Conservation (phyloP, 306 rosid species). For the Carpinus viminea region DNA sequence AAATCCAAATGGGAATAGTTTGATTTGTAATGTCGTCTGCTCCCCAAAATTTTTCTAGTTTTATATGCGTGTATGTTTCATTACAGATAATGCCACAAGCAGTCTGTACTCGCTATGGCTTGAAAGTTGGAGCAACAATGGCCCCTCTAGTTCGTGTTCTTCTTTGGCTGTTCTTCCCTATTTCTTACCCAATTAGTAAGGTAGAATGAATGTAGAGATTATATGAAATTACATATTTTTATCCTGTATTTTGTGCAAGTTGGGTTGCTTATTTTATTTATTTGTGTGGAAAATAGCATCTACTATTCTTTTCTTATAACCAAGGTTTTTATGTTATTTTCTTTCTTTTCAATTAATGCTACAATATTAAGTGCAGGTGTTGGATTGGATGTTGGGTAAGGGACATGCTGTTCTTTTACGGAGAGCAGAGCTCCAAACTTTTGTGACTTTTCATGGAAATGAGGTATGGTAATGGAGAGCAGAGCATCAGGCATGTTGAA, state of each 20-base stretch:
- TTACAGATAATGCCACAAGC: slow-evolving; percentile 94
- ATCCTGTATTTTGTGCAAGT: slow-evolving; percentile 6
- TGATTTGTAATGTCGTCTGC: slow-evolving; percentile 21
- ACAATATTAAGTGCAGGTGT: slow-evolving; percentile 50
- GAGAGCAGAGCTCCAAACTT: slow-evolving; percentile 98
- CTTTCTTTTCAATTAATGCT: background rate
- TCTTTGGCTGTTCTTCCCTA: slow-evolving; percentile 71
- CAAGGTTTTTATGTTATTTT: background rate
- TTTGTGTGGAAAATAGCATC: background rate
- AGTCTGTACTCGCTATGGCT: slow-evolving; percentile 85
- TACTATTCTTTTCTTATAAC: background rate
- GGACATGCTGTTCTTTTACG: slow-evolving; percentile 90
- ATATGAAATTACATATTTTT: background rate
- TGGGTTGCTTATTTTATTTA: background rate
- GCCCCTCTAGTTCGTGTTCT: slow-evolving; percentile 94
- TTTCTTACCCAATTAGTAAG: slow-evolving; percentile 94
- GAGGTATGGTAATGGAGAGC: slow-evolving; percentile 54
- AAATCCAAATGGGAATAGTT: slow-evolving; percentile 6
- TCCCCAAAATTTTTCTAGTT: slow-evolving; percentile 4
- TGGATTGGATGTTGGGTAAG: slow-evolving; percentile 96
- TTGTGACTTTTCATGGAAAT: slow-evolving; percentile 93
- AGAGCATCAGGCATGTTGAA: background rate
- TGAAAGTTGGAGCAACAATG: slow-evolving; percentile 79
- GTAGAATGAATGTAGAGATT: slow-evolving; percentile 35
- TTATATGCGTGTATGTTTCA: slow-evolving; percentile 8